Conservation (phyloP, 305 asterid genomes). For the Fraxinus latifolia region DNA sequence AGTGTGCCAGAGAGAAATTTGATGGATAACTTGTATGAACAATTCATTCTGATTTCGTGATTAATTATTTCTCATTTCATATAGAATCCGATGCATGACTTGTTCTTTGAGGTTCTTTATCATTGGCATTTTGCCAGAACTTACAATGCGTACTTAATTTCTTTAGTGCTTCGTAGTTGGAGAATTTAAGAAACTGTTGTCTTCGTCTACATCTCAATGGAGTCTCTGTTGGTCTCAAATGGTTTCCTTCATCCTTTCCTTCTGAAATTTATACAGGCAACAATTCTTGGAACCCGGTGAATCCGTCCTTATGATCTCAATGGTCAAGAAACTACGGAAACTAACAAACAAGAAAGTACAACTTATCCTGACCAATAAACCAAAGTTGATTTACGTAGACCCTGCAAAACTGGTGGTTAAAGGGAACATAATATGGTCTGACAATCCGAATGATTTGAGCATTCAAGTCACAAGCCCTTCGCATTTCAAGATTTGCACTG, state of each 20-base stretch:
- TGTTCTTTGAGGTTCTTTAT: not conserved
- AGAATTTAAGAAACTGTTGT: not conserved
- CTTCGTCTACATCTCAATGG: not conserved
- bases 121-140: not conserved
- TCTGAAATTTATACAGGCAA: slow-evolving; percentile 54
- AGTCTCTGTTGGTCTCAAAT: not conserved
- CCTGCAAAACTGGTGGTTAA: slow-evolving; percentile 73
- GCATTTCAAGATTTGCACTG: slow-evolving; percentile 86
- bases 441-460: slow-evolving; percentile 79
- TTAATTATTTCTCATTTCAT: not conserved
- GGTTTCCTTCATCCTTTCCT: not conserved
- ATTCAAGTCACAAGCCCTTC: slow-evolving; percentile 84
- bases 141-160: not conserved
- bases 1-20: not conserved
- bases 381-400: slow-evolving; percentile 83
- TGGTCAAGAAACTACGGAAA: slow-evolving; percentile 90
- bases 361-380: slow-evolving; percentile 93
- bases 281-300: slow-evolving; percentile 98
- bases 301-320: slow-evolving; percentile 93
- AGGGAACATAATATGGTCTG: slow-evolving; percentile 92
- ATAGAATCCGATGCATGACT: not conserved
- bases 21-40: not conserved
- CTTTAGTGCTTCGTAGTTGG: not conserved
- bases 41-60: not conserved
- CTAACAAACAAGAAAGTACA: slow-evolving; percentile 93